A percentile compares a stretch with the other conserved stretches of the same genome.
Evolutionary conservation across 1,284 basidiomycete genomes (phyloP).

Genomic region (Pseudozyma sp.): DNA sequence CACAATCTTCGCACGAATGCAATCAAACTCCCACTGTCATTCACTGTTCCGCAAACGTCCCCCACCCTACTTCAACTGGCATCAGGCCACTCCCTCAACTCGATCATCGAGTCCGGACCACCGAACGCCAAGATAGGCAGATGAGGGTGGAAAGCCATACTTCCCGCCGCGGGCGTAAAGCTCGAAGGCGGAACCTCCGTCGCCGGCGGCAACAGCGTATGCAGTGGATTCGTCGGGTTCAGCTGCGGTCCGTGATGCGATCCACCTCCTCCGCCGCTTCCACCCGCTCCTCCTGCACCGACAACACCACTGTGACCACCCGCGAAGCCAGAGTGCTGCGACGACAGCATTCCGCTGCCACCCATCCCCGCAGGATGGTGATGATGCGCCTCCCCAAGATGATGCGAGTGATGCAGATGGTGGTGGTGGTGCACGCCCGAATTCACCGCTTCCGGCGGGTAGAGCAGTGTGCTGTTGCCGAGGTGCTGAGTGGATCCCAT

Average conservation of each 20-base stretch:
- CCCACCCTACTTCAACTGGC: constrained; percentile 8
- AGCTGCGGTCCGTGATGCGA: constrained; percentile 15
- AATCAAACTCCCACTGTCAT: neutral
- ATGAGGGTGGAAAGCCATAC: constrained; percentile 66
- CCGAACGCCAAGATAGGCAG: constrained; percentile 61
- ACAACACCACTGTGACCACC: constrained; percentile 3
- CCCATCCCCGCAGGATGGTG: neutral
- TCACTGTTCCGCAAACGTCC: neutral
- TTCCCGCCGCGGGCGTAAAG: constrained; percentile 60
- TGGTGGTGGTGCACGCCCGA: constrained; percentile 35
- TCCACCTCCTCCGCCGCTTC: neutral
- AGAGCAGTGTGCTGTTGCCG: constrained; percentile 35
- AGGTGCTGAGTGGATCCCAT: constrained; percentile 36
- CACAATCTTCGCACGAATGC: neutral
- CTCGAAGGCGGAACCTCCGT: constrained; percentile 26
- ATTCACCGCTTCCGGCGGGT: constrained; percentile 32
- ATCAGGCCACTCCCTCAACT: constrained; percentile 49
- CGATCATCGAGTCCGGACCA: constrained; percentile 56
- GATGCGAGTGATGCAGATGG: constrained; percentile 21
- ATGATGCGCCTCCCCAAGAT: constrained; percentile 5
- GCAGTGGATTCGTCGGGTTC: constrained; percentile 32
- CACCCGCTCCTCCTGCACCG: neutral
- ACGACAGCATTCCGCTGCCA: constrained; percentile 7
- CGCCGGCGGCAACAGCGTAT: constrained; percentile 40
- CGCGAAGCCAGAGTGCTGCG: constrained; percentile 1